These are phyloP conservation scores for Termitomyces sp. DNA, from an alignment of 768 basidiomycete species.

Conservation along the genomic window DNA sequence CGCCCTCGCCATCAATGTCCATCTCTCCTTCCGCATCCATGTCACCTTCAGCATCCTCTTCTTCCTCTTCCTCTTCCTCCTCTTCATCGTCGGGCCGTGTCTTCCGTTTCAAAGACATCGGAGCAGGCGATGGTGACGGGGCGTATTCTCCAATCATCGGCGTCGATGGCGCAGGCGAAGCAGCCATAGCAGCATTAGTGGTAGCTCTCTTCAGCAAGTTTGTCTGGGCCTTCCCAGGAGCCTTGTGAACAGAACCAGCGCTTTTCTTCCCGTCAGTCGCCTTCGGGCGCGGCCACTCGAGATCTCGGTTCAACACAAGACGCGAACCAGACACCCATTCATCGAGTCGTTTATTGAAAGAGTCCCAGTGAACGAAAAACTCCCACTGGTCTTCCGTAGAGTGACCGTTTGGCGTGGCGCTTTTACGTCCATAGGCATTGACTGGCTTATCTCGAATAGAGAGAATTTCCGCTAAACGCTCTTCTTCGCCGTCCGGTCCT, in stretches of 20 bases:
- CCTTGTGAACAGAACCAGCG: slow-evolving; percentile 40
- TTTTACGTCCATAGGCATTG: slow-evolving; percentile 51
- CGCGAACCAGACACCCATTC: slow-evolving; percentile 94
- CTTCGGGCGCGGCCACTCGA: slow-evolving; percentile 96
- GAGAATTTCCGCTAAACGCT: slow-evolving; percentile 92
- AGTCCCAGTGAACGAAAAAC: slow-evolving; percentile 98
- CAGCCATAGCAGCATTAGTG: slow-evolving; percentile 55
- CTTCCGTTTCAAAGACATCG: slow-evolving; percentile 62
- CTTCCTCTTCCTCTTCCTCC: slow-evolving; percentile 56
- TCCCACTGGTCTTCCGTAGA: slow-evolving; percentile 76
- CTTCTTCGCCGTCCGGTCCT: slow-evolving; percentile 73
- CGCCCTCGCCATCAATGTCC: slow-evolving; percentile 73
- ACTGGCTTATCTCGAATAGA: slow-evolving; percentile 87
- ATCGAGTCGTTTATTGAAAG: slow-evolving; percentile 98
- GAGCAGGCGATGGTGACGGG: slow-evolving; percentile 53
- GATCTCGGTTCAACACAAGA: slow-evolving; percentile 75
- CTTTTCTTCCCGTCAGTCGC: slow-evolving; percentile 52
- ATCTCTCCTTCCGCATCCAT: slow-evolving; percentile 67
- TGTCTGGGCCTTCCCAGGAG: slow-evolving; percentile 56
- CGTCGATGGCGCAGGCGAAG: slow-evolving; percentile 39
- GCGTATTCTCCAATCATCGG: slow-evolving; percentile 23
- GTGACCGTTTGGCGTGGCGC: slow-evolving; percentile 29
- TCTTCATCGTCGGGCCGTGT: slow-evolving; percentile 60
- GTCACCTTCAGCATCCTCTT: slow-evolving; percentile 48
- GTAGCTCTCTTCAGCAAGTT: slow-evolving; percentile 65